Conservation (phyloP, 139 green algal species). For the Micractinium sp. region DNA sequence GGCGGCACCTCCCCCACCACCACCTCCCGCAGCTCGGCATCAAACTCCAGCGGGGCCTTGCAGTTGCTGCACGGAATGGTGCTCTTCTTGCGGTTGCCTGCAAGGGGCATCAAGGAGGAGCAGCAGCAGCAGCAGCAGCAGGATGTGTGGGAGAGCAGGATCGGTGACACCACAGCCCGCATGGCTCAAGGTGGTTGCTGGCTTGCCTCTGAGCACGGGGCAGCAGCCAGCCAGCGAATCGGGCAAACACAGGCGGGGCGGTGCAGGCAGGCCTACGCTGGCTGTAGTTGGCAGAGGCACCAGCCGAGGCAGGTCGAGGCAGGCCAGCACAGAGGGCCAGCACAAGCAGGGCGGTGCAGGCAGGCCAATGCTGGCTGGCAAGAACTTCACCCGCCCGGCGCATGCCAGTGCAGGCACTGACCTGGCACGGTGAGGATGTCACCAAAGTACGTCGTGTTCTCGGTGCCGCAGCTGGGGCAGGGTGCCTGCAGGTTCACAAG, state of each 20-base stretch:
- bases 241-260: no score
- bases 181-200: no score
- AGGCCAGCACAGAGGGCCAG: no score
- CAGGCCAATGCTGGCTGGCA: no score
- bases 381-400: no score
- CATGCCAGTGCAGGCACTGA: background rate
- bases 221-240: background rate
- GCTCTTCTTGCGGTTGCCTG: slow-evolving; percentile 61
- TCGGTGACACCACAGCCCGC: no score
- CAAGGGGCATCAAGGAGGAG: slow-evolving; percentile 6
- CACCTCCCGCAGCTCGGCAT: slow-evolving; percentile 73
- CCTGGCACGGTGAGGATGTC: slow-evolving; percentile 84
- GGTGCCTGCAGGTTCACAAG: slow-evolving; percentile 32
- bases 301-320: no score
- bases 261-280: no score
- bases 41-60: slow-evolving; percentile 75
- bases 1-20: background rate
- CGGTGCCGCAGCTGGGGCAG: slow-evolving; percentile 83
- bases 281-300: no score
- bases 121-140: background rate
- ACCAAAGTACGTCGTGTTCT: slow-evolving; percentile 86
- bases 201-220: background rate
- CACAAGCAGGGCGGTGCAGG: no score
- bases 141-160: background rate
- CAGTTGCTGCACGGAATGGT: slow-evolving; percentile 76